Conservation (phyloP, 2,329 filamentous ascomycete genomes). For the Sporothrix euskadiensis region DNA sequence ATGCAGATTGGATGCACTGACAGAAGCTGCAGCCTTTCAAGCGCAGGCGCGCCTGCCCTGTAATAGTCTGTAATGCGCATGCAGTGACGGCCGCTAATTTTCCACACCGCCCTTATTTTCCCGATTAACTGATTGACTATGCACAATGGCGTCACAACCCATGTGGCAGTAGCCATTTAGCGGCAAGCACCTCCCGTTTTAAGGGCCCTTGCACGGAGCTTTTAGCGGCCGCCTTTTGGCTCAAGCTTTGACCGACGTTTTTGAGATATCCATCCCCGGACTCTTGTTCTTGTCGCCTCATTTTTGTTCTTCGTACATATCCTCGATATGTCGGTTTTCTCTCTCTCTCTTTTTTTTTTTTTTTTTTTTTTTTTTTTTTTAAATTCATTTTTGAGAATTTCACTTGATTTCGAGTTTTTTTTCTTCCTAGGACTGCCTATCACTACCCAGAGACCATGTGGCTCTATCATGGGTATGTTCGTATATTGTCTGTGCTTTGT, state of each 20-base stretch:
- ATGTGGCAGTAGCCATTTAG: slow-evolving; percentile 18
- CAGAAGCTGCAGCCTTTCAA: not conserved
- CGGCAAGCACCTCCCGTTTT: not conserved
- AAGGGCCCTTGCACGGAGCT: slow-evolving; percentile 13
- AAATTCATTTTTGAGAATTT: no score
- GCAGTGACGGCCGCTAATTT: not conserved
- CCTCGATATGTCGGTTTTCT: no score
- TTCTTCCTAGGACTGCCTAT: no score
- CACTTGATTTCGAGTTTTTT: no score
- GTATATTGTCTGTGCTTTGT: no score
- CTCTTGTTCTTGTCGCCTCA: not conserved
- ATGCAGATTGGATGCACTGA: not conserved
- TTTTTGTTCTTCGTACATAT: not conserved
- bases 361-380: no score
- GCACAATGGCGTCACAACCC: slow-evolving; percentile 30
- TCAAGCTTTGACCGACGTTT: not conserved
- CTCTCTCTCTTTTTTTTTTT: no score
- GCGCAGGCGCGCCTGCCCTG: not conserved
- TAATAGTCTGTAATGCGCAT: not conserved
- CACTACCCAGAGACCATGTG: not conserved
- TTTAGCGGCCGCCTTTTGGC: slow-evolving; percentile 5
- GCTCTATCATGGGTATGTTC: not conserved
- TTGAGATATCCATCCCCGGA: not conserved
- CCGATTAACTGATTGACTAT: not conserved
- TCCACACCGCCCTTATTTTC: slow-evolving; percentile 17